Conservation (phyloP, 176 grass and related monocot genomes). For the Triticum monococcum region DNA sequence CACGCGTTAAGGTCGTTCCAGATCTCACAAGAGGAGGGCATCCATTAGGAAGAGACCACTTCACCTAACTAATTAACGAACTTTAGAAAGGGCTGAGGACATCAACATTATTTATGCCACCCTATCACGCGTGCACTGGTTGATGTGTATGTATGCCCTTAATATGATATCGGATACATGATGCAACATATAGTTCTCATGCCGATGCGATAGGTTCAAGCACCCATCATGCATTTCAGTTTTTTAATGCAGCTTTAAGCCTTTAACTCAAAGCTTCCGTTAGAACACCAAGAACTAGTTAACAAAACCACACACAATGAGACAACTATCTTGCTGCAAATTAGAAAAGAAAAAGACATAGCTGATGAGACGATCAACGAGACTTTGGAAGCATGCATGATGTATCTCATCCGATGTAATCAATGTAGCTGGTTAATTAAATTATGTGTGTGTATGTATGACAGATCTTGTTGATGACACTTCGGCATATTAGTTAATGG, state of each 20-base stretch:
- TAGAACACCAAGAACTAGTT: constrained; percentile 7
- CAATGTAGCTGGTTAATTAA: neutral
- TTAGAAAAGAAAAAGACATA: neutral
- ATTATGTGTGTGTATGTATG: neutral
- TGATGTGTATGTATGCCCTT: constrained; percentile 10
- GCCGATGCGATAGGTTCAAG: constrained; percentile 14
- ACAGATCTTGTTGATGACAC: constrained; percentile 8
- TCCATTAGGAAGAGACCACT: neutral
- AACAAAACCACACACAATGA: neutral
- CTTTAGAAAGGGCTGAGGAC: constrained; percentile 14
- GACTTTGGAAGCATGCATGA: neutral
- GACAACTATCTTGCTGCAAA: neutral
- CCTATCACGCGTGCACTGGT: neutral
- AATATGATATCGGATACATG: neutral
- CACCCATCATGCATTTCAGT: neutral
- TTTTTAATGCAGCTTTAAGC: constrained; percentile 26
- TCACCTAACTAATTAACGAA: constrained; percentile 9
- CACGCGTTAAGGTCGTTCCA: neutral
- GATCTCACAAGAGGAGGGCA: neutral
- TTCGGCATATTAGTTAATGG: neutral
- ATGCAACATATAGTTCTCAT: neutral
- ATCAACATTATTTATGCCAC: neutral
- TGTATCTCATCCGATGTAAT: constrained; percentile 3
- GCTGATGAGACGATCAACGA: neutral
- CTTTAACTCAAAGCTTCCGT: constrained; percentile 11